Conservation (phyloP, 768 basidiomycete species). For the Lactifluus subvellereus region DNA sequence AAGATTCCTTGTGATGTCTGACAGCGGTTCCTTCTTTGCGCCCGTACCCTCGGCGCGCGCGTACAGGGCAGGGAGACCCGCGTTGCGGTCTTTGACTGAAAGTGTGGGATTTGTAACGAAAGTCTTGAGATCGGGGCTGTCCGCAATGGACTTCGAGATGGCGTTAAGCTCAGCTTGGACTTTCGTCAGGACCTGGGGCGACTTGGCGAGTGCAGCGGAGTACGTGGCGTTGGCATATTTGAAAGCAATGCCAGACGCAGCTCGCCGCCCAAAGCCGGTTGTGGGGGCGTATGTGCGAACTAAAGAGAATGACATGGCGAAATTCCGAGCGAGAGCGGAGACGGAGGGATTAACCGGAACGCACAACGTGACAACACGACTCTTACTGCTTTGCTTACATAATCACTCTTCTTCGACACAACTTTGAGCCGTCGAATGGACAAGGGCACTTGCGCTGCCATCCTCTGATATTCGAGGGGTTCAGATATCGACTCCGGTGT, state of each 20-base stretch:
- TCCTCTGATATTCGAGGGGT: too few species aligned
- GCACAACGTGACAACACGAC: not conserved
- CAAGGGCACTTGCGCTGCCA: too few species aligned
- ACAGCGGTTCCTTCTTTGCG: conserved; percentile 67
- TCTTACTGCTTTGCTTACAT: not conserved
- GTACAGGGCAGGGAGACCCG: conserved; percentile 63
- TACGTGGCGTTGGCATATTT: conserved; percentile 85
- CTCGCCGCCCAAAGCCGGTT: conserved; percentile 56
- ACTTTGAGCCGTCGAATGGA: too few species aligned
- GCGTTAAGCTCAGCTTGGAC: conserved; percentile 78
- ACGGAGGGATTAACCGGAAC: not conserved
- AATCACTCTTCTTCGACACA: not conserved
- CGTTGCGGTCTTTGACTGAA: conserved; percentile 65
- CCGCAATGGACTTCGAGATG: conserved; percentile 65
- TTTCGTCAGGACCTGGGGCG: conserved; percentile 73
- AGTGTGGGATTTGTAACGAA: conserved; percentile 92
- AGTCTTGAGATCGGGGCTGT: conserved; percentile 54
- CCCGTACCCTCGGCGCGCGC: conserved; percentile 55
- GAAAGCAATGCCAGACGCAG: conserved; percentile 68
- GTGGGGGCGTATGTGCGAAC: conserved; percentile 44
- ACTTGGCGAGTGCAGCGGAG: conserved; percentile 75
- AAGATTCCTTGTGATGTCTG: conserved; percentile 89
- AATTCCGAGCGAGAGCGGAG: not conserved
- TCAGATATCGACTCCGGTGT: too few species aligned
- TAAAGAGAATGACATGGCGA: conserved; percentile 53